Conservation (phyloP, 805 yeast genomes). For the Metschnikowia amazonensis region DNA sequence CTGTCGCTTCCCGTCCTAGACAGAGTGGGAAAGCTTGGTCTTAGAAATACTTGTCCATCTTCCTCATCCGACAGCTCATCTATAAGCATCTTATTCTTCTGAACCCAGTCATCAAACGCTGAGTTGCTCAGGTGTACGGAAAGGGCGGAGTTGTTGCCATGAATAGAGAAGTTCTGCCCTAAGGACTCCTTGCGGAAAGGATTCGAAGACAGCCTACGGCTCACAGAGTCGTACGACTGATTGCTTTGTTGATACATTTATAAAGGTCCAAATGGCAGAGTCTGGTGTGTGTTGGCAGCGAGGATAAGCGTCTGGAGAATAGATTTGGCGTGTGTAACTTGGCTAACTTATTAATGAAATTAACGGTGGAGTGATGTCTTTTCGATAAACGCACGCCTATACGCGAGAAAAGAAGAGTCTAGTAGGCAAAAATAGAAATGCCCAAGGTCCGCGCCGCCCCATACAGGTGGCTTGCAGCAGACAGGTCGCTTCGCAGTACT, state of each 20-base stretch:
- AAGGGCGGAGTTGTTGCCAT: conserved; percentile 4
- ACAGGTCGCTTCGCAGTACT: no score
- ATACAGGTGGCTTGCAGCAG: background rate
- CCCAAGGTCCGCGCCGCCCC: background rate
- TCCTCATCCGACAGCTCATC: conserved; percentile 42
- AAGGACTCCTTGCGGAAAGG: conserved; percentile 51
- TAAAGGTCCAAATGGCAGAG: background rate
- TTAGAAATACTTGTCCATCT: conserved; percentile 26
- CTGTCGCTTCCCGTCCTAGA: conserved; percentile 36
- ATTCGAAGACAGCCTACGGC: conserved; percentile 55
- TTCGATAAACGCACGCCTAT: background rate
- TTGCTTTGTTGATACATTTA: conserved; percentile 41
- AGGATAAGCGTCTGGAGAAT: background rate
- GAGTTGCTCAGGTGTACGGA: conserved; percentile 14
- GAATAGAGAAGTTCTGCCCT: conserved; percentile 4
- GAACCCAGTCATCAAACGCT: conserved; percentile 58
- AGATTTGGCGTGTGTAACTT: background rate
- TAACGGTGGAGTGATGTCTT: background rate
- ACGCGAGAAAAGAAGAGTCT: background rate
- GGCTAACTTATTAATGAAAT: background rate
- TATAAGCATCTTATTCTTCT: conserved; percentile 39
- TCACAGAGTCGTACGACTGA: conserved; percentile 31
- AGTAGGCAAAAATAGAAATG: background rate
- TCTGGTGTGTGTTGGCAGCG: background rate
- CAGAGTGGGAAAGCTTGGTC: conserved; percentile 26